These are phyloP conservation scores for Colletotrichum ledebouriae DNA, from an alignment of 2,329 filamentous ascomycete species.

Conservation along the genomic window DNA sequence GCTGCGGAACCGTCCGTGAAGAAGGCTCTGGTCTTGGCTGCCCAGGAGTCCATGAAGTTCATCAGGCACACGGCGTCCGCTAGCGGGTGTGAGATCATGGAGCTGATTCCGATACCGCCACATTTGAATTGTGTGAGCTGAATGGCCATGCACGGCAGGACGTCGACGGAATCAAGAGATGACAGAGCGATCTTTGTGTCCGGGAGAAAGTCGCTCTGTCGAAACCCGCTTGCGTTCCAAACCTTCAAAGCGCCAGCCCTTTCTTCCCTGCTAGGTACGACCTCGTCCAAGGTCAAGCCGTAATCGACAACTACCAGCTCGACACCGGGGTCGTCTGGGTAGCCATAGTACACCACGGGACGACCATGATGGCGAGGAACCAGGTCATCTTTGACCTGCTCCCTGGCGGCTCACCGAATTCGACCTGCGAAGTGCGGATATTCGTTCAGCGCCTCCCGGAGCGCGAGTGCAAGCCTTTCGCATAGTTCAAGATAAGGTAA, in stretches of 20 bases:
- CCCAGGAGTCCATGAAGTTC: constrained; percentile 59
- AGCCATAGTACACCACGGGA: constrained; percentile 53
- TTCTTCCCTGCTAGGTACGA: constrained; percentile 48
- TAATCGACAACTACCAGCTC: constrained; percentile 53
- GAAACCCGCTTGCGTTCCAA: constrained; percentile 53
- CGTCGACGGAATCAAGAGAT: constrained; percentile 47
- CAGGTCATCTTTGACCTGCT: constrained; percentile 43
- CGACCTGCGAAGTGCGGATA: constrained; percentile 60
- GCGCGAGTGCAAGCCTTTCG: constrained; percentile 41
- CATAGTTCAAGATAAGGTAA: constrained; percentile 28
- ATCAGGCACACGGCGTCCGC: constrained; percentile 60
- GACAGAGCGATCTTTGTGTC: constrained; percentile 52
- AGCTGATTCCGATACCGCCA: constrained; percentile 56
- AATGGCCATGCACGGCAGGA: constrained; percentile 50
- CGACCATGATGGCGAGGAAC: constrained; percentile 52
- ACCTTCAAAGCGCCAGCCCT: constrained; percentile 44
- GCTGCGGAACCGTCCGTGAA: constrained; percentile 1
- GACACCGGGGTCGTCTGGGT: constrained; percentile 56
- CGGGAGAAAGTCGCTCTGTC: constrained; percentile 52
- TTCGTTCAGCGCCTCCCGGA: constrained; percentile 52
- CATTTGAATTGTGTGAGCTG: constrained; percentile 58
- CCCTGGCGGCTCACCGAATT: constrained; percentile 52
- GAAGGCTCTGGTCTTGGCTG: constrained; percentile 47
- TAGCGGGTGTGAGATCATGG: constrained; percentile 59
- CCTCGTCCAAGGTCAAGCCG: constrained; percentile 45